Evolutionary conservation across 164 flowering plant species (phyloP), one percentile per base, ranked within the genome.

Genomic region (Vitis amurensis): DNA sequence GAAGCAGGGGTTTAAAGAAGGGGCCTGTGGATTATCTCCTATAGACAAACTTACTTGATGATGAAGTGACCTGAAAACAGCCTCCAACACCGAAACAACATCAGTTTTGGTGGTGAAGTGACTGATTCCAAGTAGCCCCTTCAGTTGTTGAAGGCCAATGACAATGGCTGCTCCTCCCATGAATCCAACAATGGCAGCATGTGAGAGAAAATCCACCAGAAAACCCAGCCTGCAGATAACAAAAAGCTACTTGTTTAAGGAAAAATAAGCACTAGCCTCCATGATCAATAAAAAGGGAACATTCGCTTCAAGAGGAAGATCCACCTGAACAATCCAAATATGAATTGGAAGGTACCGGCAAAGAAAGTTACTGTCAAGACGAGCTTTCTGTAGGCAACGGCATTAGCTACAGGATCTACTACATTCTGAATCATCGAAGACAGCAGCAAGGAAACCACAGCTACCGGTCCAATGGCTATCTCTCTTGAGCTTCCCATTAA

Each of bases 111-210:
- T 81, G 19, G 98, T 88, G 77, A 89, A 90, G 55, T 89, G 86
- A 47, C 51, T 68, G 62, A 91, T 79, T 8, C 92, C 98, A 30
- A 93, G 81, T 23, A 91, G 77, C 11, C 95, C 95, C 71, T 88
- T 93, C 8, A 93, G 80, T 55, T 93, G 98, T 68, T 91, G 98
- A 48, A 91, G 90, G 11, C 93, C 97, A 57, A 93, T 93, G 10
- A 90, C 77, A 51, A 93, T 89, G 71, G 98, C 98, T 61, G 98
- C 98, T 14, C 98, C 98, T 1, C 83, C 98, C 95, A 90, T 91
- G 83, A 93, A 93, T 62, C 95, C 98, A 64, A 93, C 97, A 66
- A 89, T 77, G 14, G 91, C 92, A 79, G 98, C 97, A 80, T 93
- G 98, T 48, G 98, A 93, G 16, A 93, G 86, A 73, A 90, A 88